These are phyloP conservation scores for Neofusicoccum laricinum DNA, from an alignment of 2,329 filamentous ascomycete species.

Conservation along the genomic window DNA sequence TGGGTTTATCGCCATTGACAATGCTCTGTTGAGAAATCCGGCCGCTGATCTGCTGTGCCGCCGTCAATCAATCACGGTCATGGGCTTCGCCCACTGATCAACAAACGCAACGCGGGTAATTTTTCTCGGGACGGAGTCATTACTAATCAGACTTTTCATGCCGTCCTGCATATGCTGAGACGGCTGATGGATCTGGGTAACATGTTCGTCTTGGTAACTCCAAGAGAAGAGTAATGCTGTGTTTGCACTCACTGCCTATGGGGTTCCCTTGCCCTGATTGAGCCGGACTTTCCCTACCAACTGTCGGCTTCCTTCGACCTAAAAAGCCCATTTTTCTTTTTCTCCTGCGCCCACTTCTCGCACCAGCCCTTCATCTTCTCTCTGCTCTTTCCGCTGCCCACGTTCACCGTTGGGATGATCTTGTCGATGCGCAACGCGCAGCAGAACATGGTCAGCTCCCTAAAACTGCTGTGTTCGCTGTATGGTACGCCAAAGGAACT, in stretches of 20 bases:
- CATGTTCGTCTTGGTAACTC: too few relatives aligned
- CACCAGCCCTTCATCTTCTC: constrained; percentile 67
- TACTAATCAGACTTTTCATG: too few relatives aligned
- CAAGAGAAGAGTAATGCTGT: too few relatives aligned
- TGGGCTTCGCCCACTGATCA: not conserved
- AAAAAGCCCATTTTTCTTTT: constrained; percentile 61
- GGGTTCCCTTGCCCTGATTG: too few relatives aligned
- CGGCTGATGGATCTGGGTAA: too few relatives aligned
- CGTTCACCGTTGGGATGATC: constrained; percentile 91
- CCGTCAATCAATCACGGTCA: not conserved
- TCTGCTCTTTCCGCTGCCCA: constrained; percentile 61
- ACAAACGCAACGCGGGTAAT: too few relatives aligned
- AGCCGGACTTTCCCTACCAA: not conserved
- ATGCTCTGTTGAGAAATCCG: not conserved
- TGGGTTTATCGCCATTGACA: not conserved
- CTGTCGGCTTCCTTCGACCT: constrained; percentile 21
- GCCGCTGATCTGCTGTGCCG: not conserved
- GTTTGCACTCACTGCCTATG: too few relatives aligned
- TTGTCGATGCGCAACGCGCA: constrained; percentile 83
- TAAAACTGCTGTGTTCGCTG: constrained; percentile 91
- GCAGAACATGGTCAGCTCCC: constrained; percentile 90
- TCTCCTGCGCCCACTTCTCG: constrained; percentile 62
- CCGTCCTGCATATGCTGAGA: too few relatives aligned
- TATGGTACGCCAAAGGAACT: constrained; percentile 94
- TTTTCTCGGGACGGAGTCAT: too few relatives aligned